These are phyloP conservation scores for Apiospora malaysiana DNA, from an alignment of 2,329 filamentous ascomycete species.

Conservation along the genomic window DNA sequence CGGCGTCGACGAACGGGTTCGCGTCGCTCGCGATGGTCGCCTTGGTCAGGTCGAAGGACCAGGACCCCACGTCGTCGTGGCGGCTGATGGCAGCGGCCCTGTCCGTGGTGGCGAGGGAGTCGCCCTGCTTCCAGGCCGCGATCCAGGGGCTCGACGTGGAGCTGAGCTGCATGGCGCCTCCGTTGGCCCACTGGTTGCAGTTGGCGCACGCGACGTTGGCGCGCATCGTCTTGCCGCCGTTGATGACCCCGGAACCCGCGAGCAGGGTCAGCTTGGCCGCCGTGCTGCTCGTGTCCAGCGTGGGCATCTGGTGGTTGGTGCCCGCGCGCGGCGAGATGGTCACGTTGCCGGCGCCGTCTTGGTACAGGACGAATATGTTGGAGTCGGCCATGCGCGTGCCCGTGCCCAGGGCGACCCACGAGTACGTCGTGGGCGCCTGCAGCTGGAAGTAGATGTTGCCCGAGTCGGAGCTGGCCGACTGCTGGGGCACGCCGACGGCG, in stretches of 20 bases:
- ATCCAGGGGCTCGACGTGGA: conserved; percentile 55
- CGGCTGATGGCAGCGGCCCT: conserved; percentile 46
- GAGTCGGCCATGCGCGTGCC: conserved; percentile 60
- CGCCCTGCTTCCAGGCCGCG: conserved; percentile 58
- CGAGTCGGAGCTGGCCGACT: conserved; percentile 51
- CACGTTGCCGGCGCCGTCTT: conserved; percentile 62
- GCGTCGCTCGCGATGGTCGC: conserved; percentile 53
- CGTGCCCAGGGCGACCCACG: conserved; percentile 65
- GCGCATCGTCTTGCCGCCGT: conserved; percentile 53
- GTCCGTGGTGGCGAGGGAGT: conserved; percentile 50
- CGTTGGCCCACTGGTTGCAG: conserved; percentile 53
- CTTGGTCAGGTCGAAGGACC: conserved; percentile 54
- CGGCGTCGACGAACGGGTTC: conserved; percentile 56
- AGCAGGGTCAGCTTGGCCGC: conserved; percentile 58
- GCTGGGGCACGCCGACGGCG: conserved; percentile 59
- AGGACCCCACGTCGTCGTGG: conserved; percentile 53
- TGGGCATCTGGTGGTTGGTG: conserved; percentile 53
- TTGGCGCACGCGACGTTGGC: conserved; percentile 64
- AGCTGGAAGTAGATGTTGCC: conserved; percentile 69
- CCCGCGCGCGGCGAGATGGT: conserved; percentile 64
- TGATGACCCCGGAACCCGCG: conserved; percentile 60
- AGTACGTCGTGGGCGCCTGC: conserved; percentile 55
- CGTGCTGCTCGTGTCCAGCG: conserved; percentile 45
- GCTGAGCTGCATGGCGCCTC: conserved; percentile 49
- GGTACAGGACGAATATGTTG: conserved; percentile 69